phyloP scores from a whole-genome alignment of 805 yeast species.

The Millerago galiae region DNA sequence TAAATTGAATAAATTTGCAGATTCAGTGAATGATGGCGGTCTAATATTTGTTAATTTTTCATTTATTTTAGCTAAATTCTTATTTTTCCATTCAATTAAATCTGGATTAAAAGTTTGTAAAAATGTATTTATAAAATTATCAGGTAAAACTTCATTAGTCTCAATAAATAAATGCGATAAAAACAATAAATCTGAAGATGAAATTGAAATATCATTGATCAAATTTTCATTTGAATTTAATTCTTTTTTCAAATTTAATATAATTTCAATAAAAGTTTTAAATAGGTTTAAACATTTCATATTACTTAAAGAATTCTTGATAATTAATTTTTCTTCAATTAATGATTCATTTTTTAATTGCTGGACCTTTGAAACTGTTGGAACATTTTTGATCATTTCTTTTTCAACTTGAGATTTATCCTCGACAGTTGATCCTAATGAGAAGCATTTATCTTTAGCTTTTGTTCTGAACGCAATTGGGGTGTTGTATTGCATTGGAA shows the following conservation, averaged over 20 bases:
- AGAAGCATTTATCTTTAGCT: conserved; percentile 27
- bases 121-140: conserved; percentile 29
- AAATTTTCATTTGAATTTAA: conserved; percentile 3
- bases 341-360: conserved; percentile 57
- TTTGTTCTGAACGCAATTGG: conserved; percentile 40
- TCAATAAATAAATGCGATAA: conserved; percentile 31
- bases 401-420: conserved; percentile 24
- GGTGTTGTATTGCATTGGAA: conserved; percentile 70
- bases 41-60: conserved; percentile 8
- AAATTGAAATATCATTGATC: conserved; percentile 5
- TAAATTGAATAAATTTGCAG: conserved; percentile 21
- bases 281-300: conserved; percentile 21
- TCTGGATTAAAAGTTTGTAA: conserved; percentile 24
- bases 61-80: conserved; percentile 8
- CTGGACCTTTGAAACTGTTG: conserved; percentile 46
- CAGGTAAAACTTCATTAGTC: conserved; percentile 31
- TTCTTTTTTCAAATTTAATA: conserved; percentile 14
- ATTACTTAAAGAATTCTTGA: conserved; percentile 22
- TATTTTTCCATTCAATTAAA: conserved; percentile 13
- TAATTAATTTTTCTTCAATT: conserved; percentile 24
- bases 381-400: conserved; percentile 24
- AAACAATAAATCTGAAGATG: conserved; percentile 31
- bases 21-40: conserved; percentile 18
- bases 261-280: conserved; percentile 7
- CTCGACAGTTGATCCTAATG: conserved; percentile 28